Evolutionary conservation across 305 asterid species (phyloP).

Genomic region (Petunia hybrid): DNA sequence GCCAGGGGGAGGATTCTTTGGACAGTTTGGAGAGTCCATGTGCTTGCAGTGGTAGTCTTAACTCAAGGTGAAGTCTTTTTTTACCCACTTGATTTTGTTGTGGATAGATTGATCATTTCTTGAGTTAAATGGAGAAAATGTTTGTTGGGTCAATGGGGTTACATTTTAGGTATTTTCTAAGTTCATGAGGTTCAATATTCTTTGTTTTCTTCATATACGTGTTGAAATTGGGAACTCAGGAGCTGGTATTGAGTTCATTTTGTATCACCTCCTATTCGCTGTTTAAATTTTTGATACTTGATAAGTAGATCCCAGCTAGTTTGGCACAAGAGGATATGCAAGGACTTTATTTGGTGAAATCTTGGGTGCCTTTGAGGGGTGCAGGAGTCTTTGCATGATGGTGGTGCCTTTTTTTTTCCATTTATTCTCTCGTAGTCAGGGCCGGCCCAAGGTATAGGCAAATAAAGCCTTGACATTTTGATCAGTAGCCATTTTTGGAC

Average conservation of each 20-base stretch:
- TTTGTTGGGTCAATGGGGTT: neutral
- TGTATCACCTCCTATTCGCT: neutral
- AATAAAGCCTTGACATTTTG: too few relatives aligned
- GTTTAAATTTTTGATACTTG: neutral
- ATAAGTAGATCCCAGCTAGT: neutral
- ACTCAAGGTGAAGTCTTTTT: constrained; percentile 55
- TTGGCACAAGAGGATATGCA: neutral
- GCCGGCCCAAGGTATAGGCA: too few relatives aligned
- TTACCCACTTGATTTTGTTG: neutral
- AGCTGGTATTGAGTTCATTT: neutral
- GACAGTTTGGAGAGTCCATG: constrained; percentile 88
- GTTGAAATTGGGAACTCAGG: neutral
- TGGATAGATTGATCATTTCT: neutral
- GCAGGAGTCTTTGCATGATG: neutral
- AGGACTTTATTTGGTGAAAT: neutral
- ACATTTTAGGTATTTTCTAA: neutral
- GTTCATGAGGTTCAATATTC: neutral
- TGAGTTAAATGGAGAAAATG: neutral
- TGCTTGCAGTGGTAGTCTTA: constrained; percentile 90
- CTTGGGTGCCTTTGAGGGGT: neutral
- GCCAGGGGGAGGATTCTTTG: constrained; percentile 92
- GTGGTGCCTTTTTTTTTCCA: neutral
- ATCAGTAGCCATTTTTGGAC: too few relatives aligned
- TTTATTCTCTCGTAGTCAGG: neutral
- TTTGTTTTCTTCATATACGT: constrained; percentile 19